A percentile compares a stretch with the other conserved stretches of the same genome.
Conservation (phyloP, 495 filamentous ascomycete genomes). For the Margaritispora aquatica region DNA sequence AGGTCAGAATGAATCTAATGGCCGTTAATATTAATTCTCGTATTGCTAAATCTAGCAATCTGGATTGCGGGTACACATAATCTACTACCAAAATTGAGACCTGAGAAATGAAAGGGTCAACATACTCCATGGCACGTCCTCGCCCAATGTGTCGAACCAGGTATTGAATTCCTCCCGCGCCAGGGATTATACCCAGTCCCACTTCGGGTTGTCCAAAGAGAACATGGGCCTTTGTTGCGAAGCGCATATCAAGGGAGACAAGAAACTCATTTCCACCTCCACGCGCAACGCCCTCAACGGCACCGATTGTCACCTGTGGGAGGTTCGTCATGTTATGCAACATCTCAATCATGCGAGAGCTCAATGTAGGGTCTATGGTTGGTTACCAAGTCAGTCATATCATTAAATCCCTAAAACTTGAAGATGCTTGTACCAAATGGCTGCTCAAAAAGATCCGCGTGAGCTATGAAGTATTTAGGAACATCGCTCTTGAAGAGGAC, state of each 20-base stretch:
- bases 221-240: background rate
- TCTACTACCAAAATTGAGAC: background rate
- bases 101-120: background rate
- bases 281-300: conserved; percentile 1
- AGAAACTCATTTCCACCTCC: conserved; percentile 4
- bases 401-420: background rate
- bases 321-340: conserved; percentile 3
- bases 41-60: no score
- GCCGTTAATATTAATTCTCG: no score
- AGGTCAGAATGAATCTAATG: background rate
- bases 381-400: background rate
- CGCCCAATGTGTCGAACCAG: conserved; percentile 2
- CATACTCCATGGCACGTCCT: conserved; percentile 8
- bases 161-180: background rate
- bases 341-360: background rate
- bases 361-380: background rate
- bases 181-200: background rate
- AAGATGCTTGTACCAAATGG: background rate
- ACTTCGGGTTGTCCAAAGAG: conserved; percentile 2
- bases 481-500: conserved; percentile 5
- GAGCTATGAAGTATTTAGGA: conserved; percentile 3
- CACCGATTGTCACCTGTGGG: conserved; percentile 1
- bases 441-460: background rate
- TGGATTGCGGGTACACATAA: background rate
- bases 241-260: conserved; percentile 1